Conservation (phyloP, 2,329 filamentous ascomycete genomes). For the Ophiostoma australiae region DNA sequence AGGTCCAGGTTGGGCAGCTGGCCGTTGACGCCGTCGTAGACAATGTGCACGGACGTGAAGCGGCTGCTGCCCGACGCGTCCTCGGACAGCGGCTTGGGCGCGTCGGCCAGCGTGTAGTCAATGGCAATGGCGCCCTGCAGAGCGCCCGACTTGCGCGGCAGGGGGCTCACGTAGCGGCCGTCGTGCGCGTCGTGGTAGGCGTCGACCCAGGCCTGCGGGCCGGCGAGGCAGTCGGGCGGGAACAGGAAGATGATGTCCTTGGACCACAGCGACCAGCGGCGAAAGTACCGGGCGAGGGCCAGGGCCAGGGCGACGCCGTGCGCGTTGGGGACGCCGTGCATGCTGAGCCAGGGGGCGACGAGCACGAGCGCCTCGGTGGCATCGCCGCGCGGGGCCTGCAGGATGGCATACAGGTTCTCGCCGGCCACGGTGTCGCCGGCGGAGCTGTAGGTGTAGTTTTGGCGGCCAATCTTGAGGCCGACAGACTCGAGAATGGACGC, state of each 20-base stretch:
- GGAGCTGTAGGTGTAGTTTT: constrained; percentile 80
- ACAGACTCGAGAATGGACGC: constrained; percentile 69
- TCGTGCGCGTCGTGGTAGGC: constrained; percentile 92
- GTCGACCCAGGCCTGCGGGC: constrained; percentile 94
- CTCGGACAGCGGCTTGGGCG: background rate
- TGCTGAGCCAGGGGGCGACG: constrained; percentile 82
- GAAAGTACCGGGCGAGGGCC: constrained; percentile 90
- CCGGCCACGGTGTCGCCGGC: constrained; percentile 69
- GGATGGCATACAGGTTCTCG: constrained; percentile 88
- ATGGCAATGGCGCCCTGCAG: constrained; percentile 90
- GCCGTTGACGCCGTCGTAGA: constrained; percentile 94
- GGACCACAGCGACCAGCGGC: constrained; percentile 96
- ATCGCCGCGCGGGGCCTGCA: constrained; percentile 90
- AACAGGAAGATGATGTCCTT: constrained; percentile 96
- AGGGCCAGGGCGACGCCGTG: constrained; percentile 83
- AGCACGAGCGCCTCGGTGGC: constrained; percentile 95
- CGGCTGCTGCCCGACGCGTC: constrained; percentile 39
- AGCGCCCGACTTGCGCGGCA: constrained; percentile 87
- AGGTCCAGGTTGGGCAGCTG: constrained; percentile 93
- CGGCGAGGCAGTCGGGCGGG: constrained; percentile 80
- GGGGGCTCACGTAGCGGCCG: constrained; percentile 61
- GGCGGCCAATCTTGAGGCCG: constrained; percentile 80
- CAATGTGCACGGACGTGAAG: constrained; percentile 83
- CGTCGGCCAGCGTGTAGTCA: constrained; percentile 77
- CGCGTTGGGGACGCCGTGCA: constrained; percentile 70